Evolutionary conservation across 371 early-diverging fungal species (phyloP).

Genomic region (Mortierella sp.): DNA sequence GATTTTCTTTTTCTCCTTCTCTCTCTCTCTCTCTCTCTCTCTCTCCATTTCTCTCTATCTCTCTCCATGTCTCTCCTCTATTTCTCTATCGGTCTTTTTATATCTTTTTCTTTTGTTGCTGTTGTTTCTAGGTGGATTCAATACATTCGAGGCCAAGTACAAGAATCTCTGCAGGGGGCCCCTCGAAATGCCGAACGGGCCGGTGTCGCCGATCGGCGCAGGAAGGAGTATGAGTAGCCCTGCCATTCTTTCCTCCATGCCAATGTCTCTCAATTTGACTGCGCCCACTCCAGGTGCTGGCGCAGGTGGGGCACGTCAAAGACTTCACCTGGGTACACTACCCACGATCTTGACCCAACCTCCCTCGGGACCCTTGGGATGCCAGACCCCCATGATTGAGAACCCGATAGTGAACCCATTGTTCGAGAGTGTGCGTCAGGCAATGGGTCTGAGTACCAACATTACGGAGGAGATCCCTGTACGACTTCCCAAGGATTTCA

Average conservation of each 20-base stretch:
- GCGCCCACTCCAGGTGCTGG: neutral
- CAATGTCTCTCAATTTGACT: slow-evolving; percentile 3
- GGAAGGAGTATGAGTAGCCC: no score
- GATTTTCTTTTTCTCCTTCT: neutral
- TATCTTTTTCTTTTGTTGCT: no score
- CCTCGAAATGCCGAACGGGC: no score
- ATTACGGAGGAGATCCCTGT: slow-evolving; percentile 49
- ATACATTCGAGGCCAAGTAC: no score
- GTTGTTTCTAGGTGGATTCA: neutral
- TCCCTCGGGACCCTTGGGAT: slow-evolving; percentile 32
- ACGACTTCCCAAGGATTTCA: slow-evolving; percentile 29
- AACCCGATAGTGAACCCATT: slow-evolving; percentile 49
- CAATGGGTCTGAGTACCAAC: slow-evolving; percentile 47
- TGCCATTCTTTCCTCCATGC: no score
- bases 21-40: no score
- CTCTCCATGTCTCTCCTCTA: no score
- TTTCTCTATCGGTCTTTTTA: no score
- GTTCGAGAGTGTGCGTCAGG: slow-evolving; percentile 53
- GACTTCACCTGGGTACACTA: slow-evolving; percentile 51
- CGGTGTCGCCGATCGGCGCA: no score
- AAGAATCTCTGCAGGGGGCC: no score
- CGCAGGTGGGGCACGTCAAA: slow-evolving; percentile 14
- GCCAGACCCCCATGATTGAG: slow-evolving; percentile 52
- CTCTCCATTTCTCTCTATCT: no score
- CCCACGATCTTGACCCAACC: slow-evolving; percentile 46